Evolutionary conservation across 768 basidiomycete genomes (phyloP).

Genomic region (Lanmaoa pseudosensibilis): DNA sequence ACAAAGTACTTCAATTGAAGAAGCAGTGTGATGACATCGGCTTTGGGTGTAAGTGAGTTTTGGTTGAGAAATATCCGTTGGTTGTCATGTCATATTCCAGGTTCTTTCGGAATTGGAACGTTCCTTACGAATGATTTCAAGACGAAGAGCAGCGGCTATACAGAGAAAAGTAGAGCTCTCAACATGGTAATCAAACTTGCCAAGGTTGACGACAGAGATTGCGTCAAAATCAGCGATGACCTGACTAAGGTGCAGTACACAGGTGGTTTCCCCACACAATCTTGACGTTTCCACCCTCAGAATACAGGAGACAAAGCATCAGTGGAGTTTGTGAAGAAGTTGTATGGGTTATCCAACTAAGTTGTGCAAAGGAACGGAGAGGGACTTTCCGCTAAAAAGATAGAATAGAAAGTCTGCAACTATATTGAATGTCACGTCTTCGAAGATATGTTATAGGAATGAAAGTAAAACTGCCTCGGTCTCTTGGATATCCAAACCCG

Average conservation of each 20-base stretch:
- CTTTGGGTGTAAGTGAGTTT: constrained; percentile 49
- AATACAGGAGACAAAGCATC: constrained; percentile 67
- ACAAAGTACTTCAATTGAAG: constrained; percentile 69
- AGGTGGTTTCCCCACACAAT: not conserved
- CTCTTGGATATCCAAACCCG: constrained; percentile 46
- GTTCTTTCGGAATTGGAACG: constrained; percentile 92
- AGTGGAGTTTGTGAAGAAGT: constrained; percentile 56
- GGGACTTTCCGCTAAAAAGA: too few relatives aligned
- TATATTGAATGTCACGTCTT: not conserved
- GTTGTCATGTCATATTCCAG: constrained; percentile 38
- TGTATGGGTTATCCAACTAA: constrained; percentile 12
- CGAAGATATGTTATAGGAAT: constrained; percentile 2
- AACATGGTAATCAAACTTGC: constrained; percentile 96
- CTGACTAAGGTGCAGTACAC: constrained; percentile 59
- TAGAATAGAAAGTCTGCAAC: not conserved
- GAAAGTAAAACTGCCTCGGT: constrained; percentile 46
- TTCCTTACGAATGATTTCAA: constrained; percentile 87
- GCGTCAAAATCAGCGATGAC: constrained; percentile 95
- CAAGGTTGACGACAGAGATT: constrained; percentile 67
- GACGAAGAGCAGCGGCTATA: constrained; percentile 41
- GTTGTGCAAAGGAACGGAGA: not conserved
- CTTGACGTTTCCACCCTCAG: constrained; percentile 34
- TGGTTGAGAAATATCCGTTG: too few relatives aligned
- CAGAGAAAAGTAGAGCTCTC: constrained; percentile 72
- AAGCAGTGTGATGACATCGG: constrained; percentile 73